phyloP scores from a whole-genome alignment of 2,329 filamentous ascomycete genomes.

The Dendrostoma leiphaemia region DNA sequence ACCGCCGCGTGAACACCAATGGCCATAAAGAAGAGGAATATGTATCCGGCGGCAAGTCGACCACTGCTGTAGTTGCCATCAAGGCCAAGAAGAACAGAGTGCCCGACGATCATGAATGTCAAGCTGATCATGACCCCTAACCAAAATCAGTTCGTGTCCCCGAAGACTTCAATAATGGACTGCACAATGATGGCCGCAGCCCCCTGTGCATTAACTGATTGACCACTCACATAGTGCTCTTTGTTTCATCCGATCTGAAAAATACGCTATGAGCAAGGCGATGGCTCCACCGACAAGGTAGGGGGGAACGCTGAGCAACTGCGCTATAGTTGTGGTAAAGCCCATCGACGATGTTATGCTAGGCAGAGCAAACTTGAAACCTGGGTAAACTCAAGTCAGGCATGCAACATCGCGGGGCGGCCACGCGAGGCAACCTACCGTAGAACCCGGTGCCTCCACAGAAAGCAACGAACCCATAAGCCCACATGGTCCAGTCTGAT shows the following conservation, averaged over 20 bases:
- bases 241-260: background rate
- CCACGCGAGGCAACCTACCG: slow-evolving; percentile 1
- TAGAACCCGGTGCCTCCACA: slow-evolving; percentile 3
- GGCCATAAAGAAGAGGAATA: background rate
- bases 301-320: slow-evolving; percentile 1
- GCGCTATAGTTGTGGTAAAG: slow-evolving; percentile 5
- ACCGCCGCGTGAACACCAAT: background rate
- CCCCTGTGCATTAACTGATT: no score
- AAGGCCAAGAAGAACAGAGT: background rate
- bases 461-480: background rate
- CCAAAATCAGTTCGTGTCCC: no score
- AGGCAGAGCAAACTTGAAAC: slow-evolving; percentile 2
- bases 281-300: background rate
- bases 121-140: background rate
- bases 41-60: background rate
- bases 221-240: background rate
- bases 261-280: background rate
- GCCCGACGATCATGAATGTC: background rate
- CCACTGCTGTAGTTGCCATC: background rate
- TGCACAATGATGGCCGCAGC: no score
- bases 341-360: slow-evolving; percentile 4
- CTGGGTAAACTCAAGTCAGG: no score
- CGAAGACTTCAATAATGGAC: no score
- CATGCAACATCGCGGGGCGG: no score
- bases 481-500: background rate